Base-by-base conservation (phyloP, 23 red algal species). In the Agarophyton chilense region DNA sequence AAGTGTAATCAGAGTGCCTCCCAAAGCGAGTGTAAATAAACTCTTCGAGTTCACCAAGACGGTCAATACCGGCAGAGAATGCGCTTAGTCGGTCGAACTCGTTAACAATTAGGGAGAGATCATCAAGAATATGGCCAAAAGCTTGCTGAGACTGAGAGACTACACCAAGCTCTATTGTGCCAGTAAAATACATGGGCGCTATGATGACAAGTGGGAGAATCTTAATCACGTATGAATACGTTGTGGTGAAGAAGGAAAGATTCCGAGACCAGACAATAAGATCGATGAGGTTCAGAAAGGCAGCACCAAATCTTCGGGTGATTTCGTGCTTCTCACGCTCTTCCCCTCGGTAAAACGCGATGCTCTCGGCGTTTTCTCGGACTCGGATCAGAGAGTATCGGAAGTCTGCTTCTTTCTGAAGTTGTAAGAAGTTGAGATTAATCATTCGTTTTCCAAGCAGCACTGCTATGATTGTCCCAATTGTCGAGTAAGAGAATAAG, bases 391-490 rank as follows among this genome's bases (percentile, higher is more conserved):
- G 45, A 17, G 87, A 78, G 83, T 92, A 98, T 9, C 96, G 96
- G 84, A 98, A 98, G 58, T 98, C 96, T 18, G 96, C 96, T 84
- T 98, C 96, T 22, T 85, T 73, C 51, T 95, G 88, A 26, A 98
- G 90, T 68, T 95, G 92, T 28, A 60, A 34, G 64, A 98, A 98
- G 70, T 98, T 95, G 31, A 98, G 77, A 33, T 85, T 81, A 29
- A 98, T 91, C 44, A 98, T 76, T 46, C 86, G 82, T 32, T 84
- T 78, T 2, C 96, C 96, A 52, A 98, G 51, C 2, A 77, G 41
- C 14, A 83, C 79, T 7, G 96, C 89, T 28, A 92, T 78, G 33
- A 87, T 54, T 50, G 96, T 98, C 10, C 96, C 96, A 17, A 93
- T 35, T n/a, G 88, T 64, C 22, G 90, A 83, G 38, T 98, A 98